Evolutionary conservation across 495 filamentous ascomycete species (phyloP), one percentile per base, ranked within the genome.

Genomic region (Penicillium mononematosum): DNA sequence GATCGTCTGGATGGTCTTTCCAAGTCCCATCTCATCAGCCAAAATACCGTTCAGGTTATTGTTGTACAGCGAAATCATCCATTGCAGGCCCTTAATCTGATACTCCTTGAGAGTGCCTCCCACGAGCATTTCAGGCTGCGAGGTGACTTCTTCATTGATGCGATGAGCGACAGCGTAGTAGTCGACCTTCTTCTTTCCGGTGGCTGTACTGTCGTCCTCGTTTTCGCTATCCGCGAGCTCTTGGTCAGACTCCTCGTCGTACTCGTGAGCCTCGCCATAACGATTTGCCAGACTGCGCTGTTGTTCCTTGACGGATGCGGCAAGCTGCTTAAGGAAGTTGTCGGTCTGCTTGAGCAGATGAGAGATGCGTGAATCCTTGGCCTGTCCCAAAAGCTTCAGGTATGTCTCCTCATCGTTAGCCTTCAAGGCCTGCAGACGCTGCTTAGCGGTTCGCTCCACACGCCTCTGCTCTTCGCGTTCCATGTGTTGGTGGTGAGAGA

Each of bases 51-150:
- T 98, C 58, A 98, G 83, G 72, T 96, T 98, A 81, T 98, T 98
- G 84, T 98, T 98, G 77, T 98, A 98, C 22, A 98, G 82, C 14
- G 94, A 98, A 53, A 98, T 84, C 94, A 98, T 98, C 94, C 94
- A 98, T 71, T 98, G 94, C 58, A 98, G 73, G 75, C 94, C 94
- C 83, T 96, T 97, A 70, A 98, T 43, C 75, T 98, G 94, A 74
- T 98, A 98, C 68, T 98, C 94, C 73, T 98, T 98, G 45, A 98
- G 78, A 3, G 81, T 87, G 64, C 94, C 94, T 59, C 94, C 94
- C 57, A 96, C 88, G 51, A 98, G 83, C 41, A 96, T 94, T 17
- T 61, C 64, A 8, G 94, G 91, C 65, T 98, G 94, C 47, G 75
- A 77, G 4, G 81, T 88, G 55, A 98, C 85, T 50, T 92, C 89